phyloP scores from a whole-genome alignment of 768 basidiomycete species.

The Zangia roseola region DNA sequence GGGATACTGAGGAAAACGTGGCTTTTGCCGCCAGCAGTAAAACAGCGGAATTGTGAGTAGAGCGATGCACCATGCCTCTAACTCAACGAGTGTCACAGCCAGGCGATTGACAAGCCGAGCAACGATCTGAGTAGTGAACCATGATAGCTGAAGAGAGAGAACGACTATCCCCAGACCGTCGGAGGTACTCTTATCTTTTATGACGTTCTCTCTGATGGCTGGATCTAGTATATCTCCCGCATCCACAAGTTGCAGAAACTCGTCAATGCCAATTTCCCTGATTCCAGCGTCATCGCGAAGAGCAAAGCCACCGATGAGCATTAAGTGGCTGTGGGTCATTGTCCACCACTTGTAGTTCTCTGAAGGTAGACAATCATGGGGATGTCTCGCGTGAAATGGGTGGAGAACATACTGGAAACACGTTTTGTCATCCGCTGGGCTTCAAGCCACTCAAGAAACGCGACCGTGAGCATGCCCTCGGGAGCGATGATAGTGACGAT shows the following conservation, averaged over 20 bases:
- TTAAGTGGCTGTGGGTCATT: background rate
- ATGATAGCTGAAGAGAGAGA: background rate
- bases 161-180: background rate
- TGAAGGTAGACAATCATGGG: no score
- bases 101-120: background rate
- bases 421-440: background rate
- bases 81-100: background rate
- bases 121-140: background rate
- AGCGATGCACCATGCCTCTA: background rate
- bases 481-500: background rate
- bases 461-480: background rate
- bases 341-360: background rate
- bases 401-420: background rate
- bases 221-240: background rate
- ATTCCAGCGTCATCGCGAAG: background rate
- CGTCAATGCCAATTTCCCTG: background rate
- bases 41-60: background rate
- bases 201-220: background rate
- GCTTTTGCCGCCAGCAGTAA: background rate
- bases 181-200: background rate
- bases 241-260: background rate
- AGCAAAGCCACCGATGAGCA: background rate
- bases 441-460: background rate
- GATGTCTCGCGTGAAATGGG: background rate
- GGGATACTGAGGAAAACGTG: background rate